Evolutionary conservation across 345 rosid genomes (phyloP), one percentile per base, ranked within the genome.

Genomic region (Eucalyptus caleyi): DNA sequence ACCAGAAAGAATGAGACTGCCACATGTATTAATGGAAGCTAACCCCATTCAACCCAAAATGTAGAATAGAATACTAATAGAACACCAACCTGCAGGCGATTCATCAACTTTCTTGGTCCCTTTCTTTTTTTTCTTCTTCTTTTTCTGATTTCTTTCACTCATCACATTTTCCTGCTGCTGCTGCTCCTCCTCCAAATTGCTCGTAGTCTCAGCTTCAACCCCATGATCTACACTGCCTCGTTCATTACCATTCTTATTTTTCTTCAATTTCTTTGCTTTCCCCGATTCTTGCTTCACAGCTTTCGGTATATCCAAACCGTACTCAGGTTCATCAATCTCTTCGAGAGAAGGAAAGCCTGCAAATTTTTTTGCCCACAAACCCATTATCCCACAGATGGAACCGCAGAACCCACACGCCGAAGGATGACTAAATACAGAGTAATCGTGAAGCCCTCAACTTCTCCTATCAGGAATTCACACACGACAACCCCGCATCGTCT

Each of bases 291-390:
- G 92, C 91, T 91, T 92, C 47, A 87, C 92, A 34, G 87, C 24
- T 60, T 89, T 87, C 77, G 96, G 94, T 81, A 94, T 85, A 53
- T 77, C 91, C 47, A 97, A 90, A 53, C 89, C 92, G 86, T 95
- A 97, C 88, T 93, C 96, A 89, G 93, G 93, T 92, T 94, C 98
- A 86, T 97, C 97, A 91, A 97, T 94, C 94, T 97, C 99, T 87
- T 97, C 99, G 10, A 97, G 98, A 23, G 97, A 95, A 90, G 94
- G 97, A 94, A 97, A 53, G 56, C 56, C 56, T 53, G 56, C 24
- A 19, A 51, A 3, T 18, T 51, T 51, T 53, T 53, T 53, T 53
- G 24, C 56, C 56, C 24, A 53, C 56, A 53, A 19, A 53, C 56
- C 56, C 24, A 53, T 53, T 53, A 53, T 53, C 24, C 24, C 56